Evolutionary conservation across 2,329 filamentous ascomycete genomes (phyloP).

Genomic region (Phyllosticta paracitricarpa): DNA sequence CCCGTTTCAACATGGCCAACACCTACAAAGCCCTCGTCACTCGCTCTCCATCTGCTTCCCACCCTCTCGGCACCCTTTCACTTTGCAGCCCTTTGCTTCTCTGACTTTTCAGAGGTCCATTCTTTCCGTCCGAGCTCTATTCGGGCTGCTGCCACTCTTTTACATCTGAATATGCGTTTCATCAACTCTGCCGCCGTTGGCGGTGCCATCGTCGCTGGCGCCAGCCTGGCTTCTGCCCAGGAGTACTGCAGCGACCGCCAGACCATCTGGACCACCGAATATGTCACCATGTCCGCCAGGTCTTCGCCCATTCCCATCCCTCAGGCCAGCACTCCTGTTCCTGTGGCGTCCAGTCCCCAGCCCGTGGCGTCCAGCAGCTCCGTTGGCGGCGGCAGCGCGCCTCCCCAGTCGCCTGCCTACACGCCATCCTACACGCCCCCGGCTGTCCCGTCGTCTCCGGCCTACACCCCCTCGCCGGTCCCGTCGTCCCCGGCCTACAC

Average conservation of each 20-base stretch:
- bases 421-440: not conserved
- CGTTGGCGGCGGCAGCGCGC: not conserved
- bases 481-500: not conserved
- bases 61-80: not conserved
- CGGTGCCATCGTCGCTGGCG: conserved; percentile 6
- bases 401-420: not conserved
- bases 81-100: conserved; percentile 2
- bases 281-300: conserved; percentile 3
- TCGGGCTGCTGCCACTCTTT: conserved; percentile 4
- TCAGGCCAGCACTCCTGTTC: not conserved
- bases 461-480: conserved; percentile 1
- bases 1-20: not conserved
- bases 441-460: not conserved
- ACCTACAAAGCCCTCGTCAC: not conserved
- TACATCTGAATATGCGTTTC: conserved; percentile 1
- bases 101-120: conserved; percentile 11
- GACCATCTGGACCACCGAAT: conserved; percentile 5
- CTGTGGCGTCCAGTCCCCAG: not conserved
- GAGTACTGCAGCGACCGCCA: conserved; percentile 8
- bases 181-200: conserved; percentile 6
- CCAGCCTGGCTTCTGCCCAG: conserved; percentile 5
- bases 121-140: not conserved
- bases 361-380: not conserved
- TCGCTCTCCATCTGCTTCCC: not conserved
- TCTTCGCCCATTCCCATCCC: not conserved